Evolutionary conservation across 495 filamentous ascomycete species (phyloP), one percentile per base, ranked within the genome.

Genomic region (Chlorociboria aeruginascens): DNA sequence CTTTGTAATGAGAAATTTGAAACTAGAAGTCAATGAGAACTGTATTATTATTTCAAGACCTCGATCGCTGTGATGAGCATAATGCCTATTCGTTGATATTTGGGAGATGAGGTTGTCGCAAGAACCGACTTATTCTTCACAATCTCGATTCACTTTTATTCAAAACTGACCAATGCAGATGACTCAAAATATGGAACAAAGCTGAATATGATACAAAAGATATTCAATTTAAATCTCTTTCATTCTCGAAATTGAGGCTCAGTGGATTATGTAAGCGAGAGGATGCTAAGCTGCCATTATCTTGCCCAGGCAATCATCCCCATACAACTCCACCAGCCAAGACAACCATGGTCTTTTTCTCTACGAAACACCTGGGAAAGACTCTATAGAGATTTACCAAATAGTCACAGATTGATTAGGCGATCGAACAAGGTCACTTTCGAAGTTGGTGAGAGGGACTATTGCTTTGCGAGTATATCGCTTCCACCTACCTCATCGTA

Each of bases 1-100:
- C 30, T 41, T 40, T n/a, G 36, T 40, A 12, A 43, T 25, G 14
- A 35, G 39, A 32, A 50, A 13, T 39, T 50, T 55, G 47, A 51
- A 55, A 14, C 44, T 55, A 47, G 36, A 46, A 25, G 50, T 54
- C 32, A 52, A 52, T 40, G 38, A 57, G 25, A 11, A 44, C 46
- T 53, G 40, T 48, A 50, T 39, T 8, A 46, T 46, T 54, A 46
- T 32, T 9, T 6, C 14, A 31, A 33, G 14, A 37, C 17, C 20
- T 25, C 4, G 20, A 25, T 25, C 20, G 4, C 20, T 25, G 20
- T 4, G 20, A 25, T 1, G 4, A 25, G 1, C 20, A 25, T 25
- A 25, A 25, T 25, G 20, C 20, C 20, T 4, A 25, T 25, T 25
- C 20, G 20, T 25, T 25, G 20, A 25, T 25, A 4, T 25, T 25